Evolutionary conservation across 139 green algal genomes (phyloP).

Genomic region (Haematococcus sp.): DNA sequence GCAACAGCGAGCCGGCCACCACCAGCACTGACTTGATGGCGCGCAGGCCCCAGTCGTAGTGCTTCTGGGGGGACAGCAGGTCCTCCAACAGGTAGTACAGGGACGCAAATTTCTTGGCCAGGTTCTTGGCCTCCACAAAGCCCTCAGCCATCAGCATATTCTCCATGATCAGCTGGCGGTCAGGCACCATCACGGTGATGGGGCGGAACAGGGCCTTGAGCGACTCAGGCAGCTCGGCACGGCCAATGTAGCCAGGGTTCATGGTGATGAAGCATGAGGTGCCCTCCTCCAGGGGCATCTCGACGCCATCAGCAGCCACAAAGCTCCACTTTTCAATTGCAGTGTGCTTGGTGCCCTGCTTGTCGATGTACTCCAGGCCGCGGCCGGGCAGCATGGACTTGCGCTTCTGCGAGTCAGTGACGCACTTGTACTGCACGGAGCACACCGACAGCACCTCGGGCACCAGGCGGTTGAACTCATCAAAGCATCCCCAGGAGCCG

Average conservation of each 20-base stretch:
- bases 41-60: conserved; percentile 84
- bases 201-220: conserved; percentile 83
- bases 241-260: conserved; percentile 87
- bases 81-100: conserved; percentile 84
- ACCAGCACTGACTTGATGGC: conserved; percentile 86
- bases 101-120: conserved; percentile 80
- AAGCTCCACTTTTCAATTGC: conserved; percentile 73
- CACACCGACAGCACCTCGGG: conserved; percentile 82
- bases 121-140: conserved; percentile 77
- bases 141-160: conserved; percentile 90
- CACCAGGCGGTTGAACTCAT: conserved; percentile 84
- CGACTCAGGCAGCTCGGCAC: conserved; percentile 80
- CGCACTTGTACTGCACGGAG: conserved; percentile 84
- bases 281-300: conserved; percentile 82
- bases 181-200: conserved; percentile 82
- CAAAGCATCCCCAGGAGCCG: conserved; percentile 82
- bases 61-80: conserved; percentile 81
- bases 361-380: conserved; percentile 84
- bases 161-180: conserved; percentile 86
- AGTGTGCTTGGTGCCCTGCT: conserved; percentile 23
- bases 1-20: conserved; percentile 73
- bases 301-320: conserved; percentile 74
- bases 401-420: conserved; percentile 78
- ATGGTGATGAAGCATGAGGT: conserved; percentile 83
- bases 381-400: conserved; percentile 81